phyloP scores from a whole-genome alignment of 2,329 filamentous ascomycete genomes.

The Pseudogymnoascus sp. region DNA sequence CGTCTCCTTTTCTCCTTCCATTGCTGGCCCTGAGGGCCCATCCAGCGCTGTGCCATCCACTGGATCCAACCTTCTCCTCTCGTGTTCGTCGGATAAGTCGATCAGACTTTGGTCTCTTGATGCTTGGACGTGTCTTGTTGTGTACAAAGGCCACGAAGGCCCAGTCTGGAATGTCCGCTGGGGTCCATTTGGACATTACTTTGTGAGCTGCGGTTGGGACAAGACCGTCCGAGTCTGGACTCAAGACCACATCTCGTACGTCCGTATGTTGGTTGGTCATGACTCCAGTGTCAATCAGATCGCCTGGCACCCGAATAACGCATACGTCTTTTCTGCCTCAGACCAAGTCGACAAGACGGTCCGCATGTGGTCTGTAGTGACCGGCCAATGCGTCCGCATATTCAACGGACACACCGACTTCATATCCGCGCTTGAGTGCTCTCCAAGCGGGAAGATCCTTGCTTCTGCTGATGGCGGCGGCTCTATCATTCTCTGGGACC shows the following conservation, averaged over 20 bases:
- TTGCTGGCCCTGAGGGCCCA: conserved; percentile 22
- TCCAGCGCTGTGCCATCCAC: conserved; percentile 35
- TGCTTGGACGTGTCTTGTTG: conserved; percentile 82
- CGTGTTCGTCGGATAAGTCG: conserved; percentile 78
- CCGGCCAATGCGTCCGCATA: conserved; percentile 78
- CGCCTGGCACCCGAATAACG: conserved; percentile 90
- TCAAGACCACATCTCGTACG: conserved; percentile 83
- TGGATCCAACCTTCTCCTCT: conserved; percentile 70
- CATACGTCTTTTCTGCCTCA: conserved; percentile 88
- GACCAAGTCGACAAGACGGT: conserved; percentile 81
- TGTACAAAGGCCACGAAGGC: conserved; percentile 88
- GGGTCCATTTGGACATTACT: conserved; percentile 94
- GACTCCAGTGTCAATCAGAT: conserved; percentile 87
- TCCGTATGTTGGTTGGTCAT: conserved; percentile 84
- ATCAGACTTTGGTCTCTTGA: conserved; percentile 91
- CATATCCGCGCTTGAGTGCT: conserved; percentile 76
- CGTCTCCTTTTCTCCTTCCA: conserved; percentile 66
- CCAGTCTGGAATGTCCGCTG: conserved; percentile 84
- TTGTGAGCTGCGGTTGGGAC: conserved; percentile 79
- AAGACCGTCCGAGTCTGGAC: conserved; percentile 87
- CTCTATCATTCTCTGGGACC: conserved; percentile 90
- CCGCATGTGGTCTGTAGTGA: conserved; percentile 93
- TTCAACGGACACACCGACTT: conserved; percentile 88
- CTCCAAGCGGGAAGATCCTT: conserved; percentile 81
- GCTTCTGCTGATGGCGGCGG: conserved; percentile 84